These are phyloP conservation scores for Dipodascus geniculatus DNA, from an alignment of 805 yeast species.

Conservation along the genomic window DNA sequence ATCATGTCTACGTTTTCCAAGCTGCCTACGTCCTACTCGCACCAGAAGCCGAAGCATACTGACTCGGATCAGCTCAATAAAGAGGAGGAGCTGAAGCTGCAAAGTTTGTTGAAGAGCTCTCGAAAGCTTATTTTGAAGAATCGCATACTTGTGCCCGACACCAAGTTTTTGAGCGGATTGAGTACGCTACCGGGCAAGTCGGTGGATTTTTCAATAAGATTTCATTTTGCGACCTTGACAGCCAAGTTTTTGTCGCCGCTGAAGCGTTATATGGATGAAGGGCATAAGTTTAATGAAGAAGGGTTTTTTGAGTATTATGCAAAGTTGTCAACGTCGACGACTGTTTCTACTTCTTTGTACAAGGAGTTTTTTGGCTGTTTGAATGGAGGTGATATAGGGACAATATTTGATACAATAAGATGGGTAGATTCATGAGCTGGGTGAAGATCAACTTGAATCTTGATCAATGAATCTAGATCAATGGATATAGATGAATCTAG, in stretches of 20 bases:
- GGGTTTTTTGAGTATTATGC: too few relatives aligned
- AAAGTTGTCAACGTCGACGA: too few relatives aligned
- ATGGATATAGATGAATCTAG: too few relatives aligned
- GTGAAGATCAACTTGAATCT: too few relatives aligned
- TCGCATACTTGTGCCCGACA: constrained; percentile 9
- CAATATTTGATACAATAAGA: too few relatives aligned
- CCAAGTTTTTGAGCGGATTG: constrained; percentile 5
- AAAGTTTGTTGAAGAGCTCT: constrained; percentile 4
- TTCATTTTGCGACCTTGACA: constrained; percentile 14
- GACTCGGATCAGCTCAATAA: not conserved
- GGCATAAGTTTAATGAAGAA: too few relatives aligned
- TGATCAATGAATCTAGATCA: too few relatives aligned
- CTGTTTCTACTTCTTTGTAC: too few relatives aligned
- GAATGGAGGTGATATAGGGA: too few relatives aligned
- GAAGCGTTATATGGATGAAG: not conserved
- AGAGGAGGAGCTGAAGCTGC: constrained; percentile 3
- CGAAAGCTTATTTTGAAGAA: constrained; percentile 3
- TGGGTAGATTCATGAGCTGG: too few relatives aligned
- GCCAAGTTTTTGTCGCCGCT: constrained; percentile 14
- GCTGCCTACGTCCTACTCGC: not conserved
- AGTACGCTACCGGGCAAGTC: constrained; percentile 2
- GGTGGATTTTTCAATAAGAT: constrained; percentile 8
- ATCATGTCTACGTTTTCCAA: constrained; percentile 1
- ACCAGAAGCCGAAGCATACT: not conserved
- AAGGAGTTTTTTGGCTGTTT: too few relatives aligned